phyloP scores from a whole-genome alignment of 2,329 filamentous ascomycete species.

The Nigrospora osmanthi region DNA sequence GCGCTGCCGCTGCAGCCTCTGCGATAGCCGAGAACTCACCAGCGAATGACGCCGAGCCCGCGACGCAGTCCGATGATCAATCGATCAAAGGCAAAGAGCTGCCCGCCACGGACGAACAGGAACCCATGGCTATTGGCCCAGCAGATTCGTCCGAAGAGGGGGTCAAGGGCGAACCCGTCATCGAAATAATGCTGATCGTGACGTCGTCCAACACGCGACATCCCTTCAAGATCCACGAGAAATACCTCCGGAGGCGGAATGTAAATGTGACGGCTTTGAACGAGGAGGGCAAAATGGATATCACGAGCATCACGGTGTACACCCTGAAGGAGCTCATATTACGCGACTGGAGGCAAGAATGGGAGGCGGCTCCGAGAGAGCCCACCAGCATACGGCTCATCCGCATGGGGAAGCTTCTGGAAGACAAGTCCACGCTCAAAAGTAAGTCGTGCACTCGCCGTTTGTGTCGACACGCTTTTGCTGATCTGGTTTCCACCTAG shows the following conservation, averaged over 20 bases:
- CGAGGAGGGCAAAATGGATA: constrained; percentile 57
- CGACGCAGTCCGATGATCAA: neutral
- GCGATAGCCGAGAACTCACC: neutral
- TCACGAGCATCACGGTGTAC: constrained; percentile 86
- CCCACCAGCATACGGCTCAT: constrained; percentile 88
- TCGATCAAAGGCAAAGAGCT: neutral
- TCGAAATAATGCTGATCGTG: constrained; percentile 76
- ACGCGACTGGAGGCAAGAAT: constrained; percentile 86
- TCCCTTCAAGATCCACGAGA: constrained; percentile 83
- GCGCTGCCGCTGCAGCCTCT: neutral
- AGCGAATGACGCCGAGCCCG: neutral
- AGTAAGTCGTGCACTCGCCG: constrained; percentile 45
- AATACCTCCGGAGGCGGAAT: constrained; percentile 73
- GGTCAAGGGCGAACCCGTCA: constrained; percentile 28
- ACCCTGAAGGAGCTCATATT: constrained; percentile 91
- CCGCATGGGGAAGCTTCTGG: constrained; percentile 82
- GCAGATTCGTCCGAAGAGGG: constrained; percentile 14
- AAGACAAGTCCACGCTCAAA: constrained; percentile 78
- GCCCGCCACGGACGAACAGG: neutral
- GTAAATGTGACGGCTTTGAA: constrained; percentile 65
- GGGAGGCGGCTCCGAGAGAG: constrained; percentile 79
- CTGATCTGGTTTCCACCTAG: constrained; percentile 29
- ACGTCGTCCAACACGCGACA: constrained; percentile 71
- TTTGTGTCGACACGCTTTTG: neutral
- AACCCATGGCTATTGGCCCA: constrained; percentile 5